Conservation (phyloP, 768 basidiomycete genomes). For the Mycena chlorophos region DNA sequence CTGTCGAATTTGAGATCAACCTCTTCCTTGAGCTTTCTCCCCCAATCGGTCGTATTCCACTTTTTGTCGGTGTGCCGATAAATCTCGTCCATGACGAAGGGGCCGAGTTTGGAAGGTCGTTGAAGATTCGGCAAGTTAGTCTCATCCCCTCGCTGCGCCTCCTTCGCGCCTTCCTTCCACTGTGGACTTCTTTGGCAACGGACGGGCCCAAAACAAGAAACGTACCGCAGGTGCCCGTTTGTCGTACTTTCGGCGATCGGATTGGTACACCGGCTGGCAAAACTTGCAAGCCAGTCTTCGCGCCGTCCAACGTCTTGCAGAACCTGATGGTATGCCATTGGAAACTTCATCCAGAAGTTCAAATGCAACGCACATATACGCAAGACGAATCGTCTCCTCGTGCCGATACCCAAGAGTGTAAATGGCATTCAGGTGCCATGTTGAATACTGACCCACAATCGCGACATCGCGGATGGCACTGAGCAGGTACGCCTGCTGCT, state of each 20-base stretch:
- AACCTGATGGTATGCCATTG: constrained; percentile 33
- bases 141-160: constrained; percentile 5
- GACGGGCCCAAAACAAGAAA: too few species aligned
- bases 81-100: constrained; percentile 50
- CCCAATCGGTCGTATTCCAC: constrained; percentile 21
- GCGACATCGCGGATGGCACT: constrained; percentile 33
- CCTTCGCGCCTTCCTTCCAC: constrained; percentile 37
- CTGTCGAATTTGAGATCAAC: constrained; percentile 33
- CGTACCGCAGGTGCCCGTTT: constrained; percentile 25
- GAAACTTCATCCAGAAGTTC: not conserved
- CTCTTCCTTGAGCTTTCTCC: constrained; percentile 8
- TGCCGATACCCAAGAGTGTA: constrained; percentile 38
- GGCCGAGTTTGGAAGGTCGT: constrained; percentile 21
- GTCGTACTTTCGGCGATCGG: constrained; percentile 28
- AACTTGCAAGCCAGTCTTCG: constrained; percentile 46
- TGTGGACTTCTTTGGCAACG: not conserved
- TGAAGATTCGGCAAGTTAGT: constrained; percentile 29
- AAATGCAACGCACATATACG: constrained; percentile 38
- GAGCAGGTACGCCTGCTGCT: constrained; percentile 40
- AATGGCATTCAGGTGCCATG: constrained; percentile 40
- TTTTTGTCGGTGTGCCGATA: constrained; percentile 27
- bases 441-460: constrained; percentile 40
- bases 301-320: constrained; percentile 44
- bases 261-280: constrained; percentile 21
- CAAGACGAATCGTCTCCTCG: constrained; percentile 37